Evolutionary conservation across 2,329 filamentous ascomycete genomes (phyloP), one percentile per base, ranked within the genome.

Genomic region (Paecilomyces niveus): DNA sequence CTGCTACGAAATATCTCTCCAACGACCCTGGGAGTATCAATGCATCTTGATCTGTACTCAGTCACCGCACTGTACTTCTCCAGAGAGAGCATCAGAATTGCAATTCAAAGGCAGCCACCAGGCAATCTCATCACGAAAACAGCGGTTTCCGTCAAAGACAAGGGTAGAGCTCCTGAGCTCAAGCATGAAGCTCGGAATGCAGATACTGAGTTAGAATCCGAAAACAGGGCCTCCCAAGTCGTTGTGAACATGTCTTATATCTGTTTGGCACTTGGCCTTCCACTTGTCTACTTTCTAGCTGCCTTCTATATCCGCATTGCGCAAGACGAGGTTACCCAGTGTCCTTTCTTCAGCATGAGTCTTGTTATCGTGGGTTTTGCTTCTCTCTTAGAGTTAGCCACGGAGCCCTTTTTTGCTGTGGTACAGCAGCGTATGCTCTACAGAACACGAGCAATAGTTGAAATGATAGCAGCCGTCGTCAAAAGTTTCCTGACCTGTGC

Each of bases 1-100:
- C 84, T 99, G 31, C 83, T 99, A 7, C 90, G 93, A 35, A 93
- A 89, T 71, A 79, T 97, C 52, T 96, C 92, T 1, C 92, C 94
- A 0, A 84, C 88, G 59, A 81, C 95, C 0, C 83, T 99, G 1
- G 94, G 93, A 5, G 81, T 96, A 4, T 89, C 92, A 1, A 88
- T 92, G 0, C 94, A 97, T 72, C 83, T 99, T 2, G 94, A 99
- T 68, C 85, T 97, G 0, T 97, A 92, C 73, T 92, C 93, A 60
- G 88, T 96, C 52, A 91, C 92, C 0, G 87, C 95, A n/a, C 82
- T 99, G 0, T 97, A 96, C 74, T 97, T 99, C 69, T 89, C 94
- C 0, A 84, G 94, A 45, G 94, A 99, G 75, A 93, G 89, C 67
- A 78, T 97, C 54, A 88, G 94, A 15, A 88, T 96, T n/a, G 92